These are phyloP conservation scores for Hymenochaete sp. DNA, from an alignment of 1,284 basidiomycete species.

Conservation along the genomic window DNA sequence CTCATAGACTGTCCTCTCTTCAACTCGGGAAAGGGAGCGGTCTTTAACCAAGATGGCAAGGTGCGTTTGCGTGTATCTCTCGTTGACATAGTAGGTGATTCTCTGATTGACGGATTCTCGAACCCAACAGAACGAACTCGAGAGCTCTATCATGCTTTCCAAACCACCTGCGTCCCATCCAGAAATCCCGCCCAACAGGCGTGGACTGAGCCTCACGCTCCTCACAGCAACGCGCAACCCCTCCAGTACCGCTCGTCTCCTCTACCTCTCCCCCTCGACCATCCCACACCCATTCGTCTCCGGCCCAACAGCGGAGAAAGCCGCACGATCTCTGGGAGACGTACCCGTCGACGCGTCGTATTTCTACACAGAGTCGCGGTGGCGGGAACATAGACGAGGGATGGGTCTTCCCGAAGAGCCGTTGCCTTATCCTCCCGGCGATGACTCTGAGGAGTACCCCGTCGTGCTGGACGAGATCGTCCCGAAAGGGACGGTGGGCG, in stretches of 20 bases:
- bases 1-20: slow-evolving; percentile 76
- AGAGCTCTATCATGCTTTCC: slow-evolving; percentile 71
- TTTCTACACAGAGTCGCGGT: slow-evolving; percentile 64
- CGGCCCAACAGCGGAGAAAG: slow-evolving; percentile 50
- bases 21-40: slow-evolving; percentile 71
- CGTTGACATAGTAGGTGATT: neutral
- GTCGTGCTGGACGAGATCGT: slow-evolving; percentile 41
- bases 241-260: slow-evolving; percentile 54
- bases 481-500: slow-evolving; percentile 75
- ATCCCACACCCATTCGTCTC: slow-evolving; percentile 67
- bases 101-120: neutral
- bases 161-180: slow-evolving; percentile 59
- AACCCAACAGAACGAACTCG: slow-evolving; percentile 59
- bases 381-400: slow-evolving; percentile 65
- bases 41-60: slow-evolving; percentile 72
- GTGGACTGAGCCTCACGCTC: slow-evolving; percentile 57
- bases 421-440: slow-evolving; percentile 26
- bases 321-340: slow-evolving; percentile 47
- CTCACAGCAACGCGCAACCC: slow-evolving; percentile 66
- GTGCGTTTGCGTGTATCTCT: slow-evolving; percentile 28
- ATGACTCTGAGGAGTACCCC: slow-evolving; percentile 20
- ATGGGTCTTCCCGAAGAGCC: slow-evolving; percentile 64
- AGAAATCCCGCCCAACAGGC: slow-evolving; percentile 45
- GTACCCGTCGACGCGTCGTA: slow-evolving; percentile 62
- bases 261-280: slow-evolving; percentile 55